Base-by-base conservation (phyloP, 2,329 filamentous ascomycete genomes). In the Aurifilum marmelostoma region DNA sequence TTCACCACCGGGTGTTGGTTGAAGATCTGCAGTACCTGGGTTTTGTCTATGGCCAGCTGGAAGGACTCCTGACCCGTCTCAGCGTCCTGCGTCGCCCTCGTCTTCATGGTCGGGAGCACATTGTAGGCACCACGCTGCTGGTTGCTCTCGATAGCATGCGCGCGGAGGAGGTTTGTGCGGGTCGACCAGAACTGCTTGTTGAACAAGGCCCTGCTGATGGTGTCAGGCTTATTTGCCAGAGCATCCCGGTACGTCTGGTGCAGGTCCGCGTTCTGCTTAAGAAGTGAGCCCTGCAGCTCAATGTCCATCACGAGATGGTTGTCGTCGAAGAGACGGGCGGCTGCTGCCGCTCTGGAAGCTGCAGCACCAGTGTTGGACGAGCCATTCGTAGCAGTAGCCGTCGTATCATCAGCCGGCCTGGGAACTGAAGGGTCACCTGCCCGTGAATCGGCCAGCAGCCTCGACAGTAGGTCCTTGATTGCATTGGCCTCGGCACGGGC, bases 161-260 rank as follows among this genome's bases (percentile, higher is more conserved):
- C 92, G 16, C 96, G 91, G 39, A 99, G 85, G 41, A 97, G 83
- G 77, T 93, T 93, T 61, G 94, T 87, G 60, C 97, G 87, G 1
- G 93, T 93, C 1, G 93, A 93, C 96, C 96, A 99, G 81, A 99
- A 99, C 78, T 97, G 95, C 1, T 89, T 85, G 73, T 95, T 94
- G 79, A 98, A 97, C 59, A 94, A 91, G 1, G 88, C 87, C 37
- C 91, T 89, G 0, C 91, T 91, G 71, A 98, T 91, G 2, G 91
- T 90, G 9, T 95, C 91, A 0, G 95, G 94, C 76, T 97, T 97
- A 11, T 92, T 92, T 65, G 88, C 85, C 63, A 94, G 83, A 0
- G 93, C 92, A 76, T 97, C 93, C 81, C 93, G 90, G 77, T 97
- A 97, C 58, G 94, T 96, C 77, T 92, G 89, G 74, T 92, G 88